These are phyloP conservation scores for Daldinia vernicosa DNA, from an alignment of 495 filamentous ascomycete species.

Conservation along the genomic window DNA sequence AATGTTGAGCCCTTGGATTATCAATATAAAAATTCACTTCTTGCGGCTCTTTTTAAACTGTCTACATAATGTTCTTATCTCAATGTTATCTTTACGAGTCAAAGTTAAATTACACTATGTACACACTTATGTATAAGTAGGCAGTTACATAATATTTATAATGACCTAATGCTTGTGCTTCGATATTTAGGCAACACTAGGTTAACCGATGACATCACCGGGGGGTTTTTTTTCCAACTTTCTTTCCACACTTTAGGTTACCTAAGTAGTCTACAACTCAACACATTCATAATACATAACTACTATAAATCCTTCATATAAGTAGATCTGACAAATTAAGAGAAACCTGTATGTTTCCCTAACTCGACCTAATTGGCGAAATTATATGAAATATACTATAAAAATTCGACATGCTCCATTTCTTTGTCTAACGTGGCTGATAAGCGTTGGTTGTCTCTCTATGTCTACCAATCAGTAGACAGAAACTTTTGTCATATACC, in stretches of 20 bases:
- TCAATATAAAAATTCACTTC: neutral
- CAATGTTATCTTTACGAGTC: neutral
- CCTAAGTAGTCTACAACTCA: neutral
- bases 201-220: constrained; percentile 7
- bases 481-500: constrained; percentile 5
- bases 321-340: no score
- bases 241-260: neutral
- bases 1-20: neutral
- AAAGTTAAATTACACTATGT: neutral
- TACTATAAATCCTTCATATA: no score
- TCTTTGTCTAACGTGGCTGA: constrained; percentile 36
- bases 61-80: constrained; percentile 1
- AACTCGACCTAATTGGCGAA: neutral
- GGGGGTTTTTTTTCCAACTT: neutral
- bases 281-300: neutral
- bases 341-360: no score
- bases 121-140: no score
- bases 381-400: constrained; percentile 11
- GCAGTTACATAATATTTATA: constrained; percentile 13
- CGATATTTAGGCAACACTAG: constrained; percentile 4
- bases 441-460: constrained; percentile 28
- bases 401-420: constrained; percentile 27
- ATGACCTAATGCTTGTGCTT: constrained; percentile 20
- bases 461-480: constrained; percentile 27
- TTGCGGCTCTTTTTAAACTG: constrained; percentile 2